A percentile compares a stretch with the other conserved stretches of the same genome.
Evolutionary conservation across 768 basidiomycete species (phyloP).

Genomic region (Naganishia kalamii): DNA sequence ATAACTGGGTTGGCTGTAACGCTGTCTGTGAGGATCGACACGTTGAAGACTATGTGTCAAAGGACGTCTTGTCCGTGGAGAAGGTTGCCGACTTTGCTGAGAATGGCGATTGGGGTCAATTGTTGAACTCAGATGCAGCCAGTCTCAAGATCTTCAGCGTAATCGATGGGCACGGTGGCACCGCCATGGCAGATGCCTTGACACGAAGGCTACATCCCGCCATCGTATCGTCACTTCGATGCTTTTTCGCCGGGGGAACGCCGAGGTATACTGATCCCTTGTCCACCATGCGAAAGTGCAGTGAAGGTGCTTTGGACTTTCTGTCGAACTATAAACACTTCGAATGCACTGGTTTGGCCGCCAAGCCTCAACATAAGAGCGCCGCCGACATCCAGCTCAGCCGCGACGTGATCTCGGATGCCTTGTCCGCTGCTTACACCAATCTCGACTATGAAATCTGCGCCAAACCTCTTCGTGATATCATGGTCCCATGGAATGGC

Average conservation of each 20-base stretch:
- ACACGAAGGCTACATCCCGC: conserved; percentile 76
- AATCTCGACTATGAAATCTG: no score
- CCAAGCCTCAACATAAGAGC: no score
- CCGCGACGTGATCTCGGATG: no score
- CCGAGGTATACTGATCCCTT: not conserved
- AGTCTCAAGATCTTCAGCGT: conserved; percentile 55
- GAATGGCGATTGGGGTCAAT: not conserved
- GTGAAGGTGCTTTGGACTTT: no score
- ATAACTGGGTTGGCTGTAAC: conserved; percentile 74
- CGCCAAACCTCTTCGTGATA: no score
- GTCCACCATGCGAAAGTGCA: not conserved
- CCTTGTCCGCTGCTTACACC: no score
- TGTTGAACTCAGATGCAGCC: no score
- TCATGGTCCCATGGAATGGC: no score
- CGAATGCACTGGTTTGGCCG: no score
- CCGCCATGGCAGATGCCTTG: conserved; percentile 73
- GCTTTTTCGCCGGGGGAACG: conserved; percentile 22
- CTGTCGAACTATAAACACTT: no score
- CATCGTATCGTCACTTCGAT: conserved; percentile 64
- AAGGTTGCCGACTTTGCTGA: not conserved
- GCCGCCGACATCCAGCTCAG: no score
- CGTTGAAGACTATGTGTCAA: conserved; percentile 60
- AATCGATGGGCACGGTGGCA: conserved; percentile 67
- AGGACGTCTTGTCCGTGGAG: conserved; percentile 51
- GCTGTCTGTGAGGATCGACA: conserved; percentile 86